phyloP scores from a whole-genome alignment of 306 rosid genomes.

The Luffa aegyptiaca region DNA sequence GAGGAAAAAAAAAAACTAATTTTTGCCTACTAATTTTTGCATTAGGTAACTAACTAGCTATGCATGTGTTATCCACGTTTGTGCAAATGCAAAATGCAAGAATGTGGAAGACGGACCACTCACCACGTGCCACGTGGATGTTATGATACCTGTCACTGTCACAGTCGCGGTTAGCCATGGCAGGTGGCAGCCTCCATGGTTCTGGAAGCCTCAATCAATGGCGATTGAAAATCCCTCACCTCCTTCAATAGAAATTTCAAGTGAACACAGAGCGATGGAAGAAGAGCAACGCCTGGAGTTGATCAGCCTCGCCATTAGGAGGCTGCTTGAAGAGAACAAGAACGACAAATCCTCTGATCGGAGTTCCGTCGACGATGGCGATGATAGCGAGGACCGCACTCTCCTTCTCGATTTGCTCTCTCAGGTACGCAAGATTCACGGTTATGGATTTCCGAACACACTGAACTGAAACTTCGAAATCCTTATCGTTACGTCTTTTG shows the following conservation, averaged over 20 bases:
- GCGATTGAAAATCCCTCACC: background rate
- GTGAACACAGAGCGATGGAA: conserved; percentile 25
- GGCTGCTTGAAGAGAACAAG: conserved; percentile 32
- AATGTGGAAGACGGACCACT: background rate
- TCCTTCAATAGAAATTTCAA: background rate
- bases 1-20: too few species aligned
- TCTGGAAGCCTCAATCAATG: background rate
- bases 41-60: too few species aligned
- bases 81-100: background rate
- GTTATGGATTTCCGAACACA: background rate
- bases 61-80: too few species aligned
- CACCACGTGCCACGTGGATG: background rate
- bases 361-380: background rate
- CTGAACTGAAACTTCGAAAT: background rate
- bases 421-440: conserved; percentile 27
- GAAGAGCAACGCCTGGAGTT: conserved; percentile 40
- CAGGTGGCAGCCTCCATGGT: background rate
- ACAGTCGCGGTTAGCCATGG: background rate
- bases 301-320: conserved; percentile 45
- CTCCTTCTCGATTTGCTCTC: conserved; percentile 52
- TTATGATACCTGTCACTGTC: background rate
- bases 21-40: too few species aligned
- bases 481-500: background rate
- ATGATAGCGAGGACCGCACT: conserved; percentile 28
- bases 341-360: conserved; percentile 9